These are phyloP conservation scores for Dendrobium catenatum DNA, from an alignment of 106 monocot genomes.

Conservation along the genomic window DNA sequence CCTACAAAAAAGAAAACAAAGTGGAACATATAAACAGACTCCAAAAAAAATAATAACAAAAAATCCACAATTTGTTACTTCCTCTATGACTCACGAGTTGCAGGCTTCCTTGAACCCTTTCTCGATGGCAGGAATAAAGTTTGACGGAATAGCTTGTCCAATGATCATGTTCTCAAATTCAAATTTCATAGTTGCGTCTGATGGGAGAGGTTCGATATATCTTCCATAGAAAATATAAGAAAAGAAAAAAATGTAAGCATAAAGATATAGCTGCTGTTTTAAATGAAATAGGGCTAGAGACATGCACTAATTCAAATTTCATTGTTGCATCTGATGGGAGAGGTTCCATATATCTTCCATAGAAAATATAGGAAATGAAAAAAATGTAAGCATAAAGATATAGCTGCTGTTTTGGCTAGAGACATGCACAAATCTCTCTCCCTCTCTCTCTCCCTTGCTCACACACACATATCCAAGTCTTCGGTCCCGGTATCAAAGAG, in stretches of 20 bases:
- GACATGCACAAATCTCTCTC: too few relatives aligned
- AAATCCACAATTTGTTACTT: background rate
- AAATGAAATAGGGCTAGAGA: background rate
- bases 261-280: background rate
- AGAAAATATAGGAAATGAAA: background rate
- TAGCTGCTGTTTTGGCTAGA: background rate
- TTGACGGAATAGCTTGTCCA: conserved; percentile 80
- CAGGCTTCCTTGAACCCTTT: conserved; percentile 92
- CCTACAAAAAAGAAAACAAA: conserved; percentile 15
- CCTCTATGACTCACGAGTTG: conserved; percentile 59
- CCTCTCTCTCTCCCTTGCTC: too few relatives aligned
- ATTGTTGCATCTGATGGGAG: conserved; percentile 53
- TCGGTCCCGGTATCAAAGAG: too few relatives aligned
- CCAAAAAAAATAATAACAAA: background rate
- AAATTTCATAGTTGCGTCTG: conserved; percentile 61
- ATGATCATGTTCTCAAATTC: conserved; percentile 96
- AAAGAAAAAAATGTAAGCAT: background rate
- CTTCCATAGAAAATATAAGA: conserved; percentile 18
- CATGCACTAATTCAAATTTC: conserved; percentile 61
- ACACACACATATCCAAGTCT: too few relatives aligned
- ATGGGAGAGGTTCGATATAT: conserved; percentile 87
- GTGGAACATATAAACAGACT: conserved; percentile 5
- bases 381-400: background rate
- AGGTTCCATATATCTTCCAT: conserved; percentile 72
- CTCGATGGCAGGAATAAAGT: conserved; percentile 90